Conservation (phyloP, 805 yeast genomes). For the Myxozyma neotropica region DNA sequence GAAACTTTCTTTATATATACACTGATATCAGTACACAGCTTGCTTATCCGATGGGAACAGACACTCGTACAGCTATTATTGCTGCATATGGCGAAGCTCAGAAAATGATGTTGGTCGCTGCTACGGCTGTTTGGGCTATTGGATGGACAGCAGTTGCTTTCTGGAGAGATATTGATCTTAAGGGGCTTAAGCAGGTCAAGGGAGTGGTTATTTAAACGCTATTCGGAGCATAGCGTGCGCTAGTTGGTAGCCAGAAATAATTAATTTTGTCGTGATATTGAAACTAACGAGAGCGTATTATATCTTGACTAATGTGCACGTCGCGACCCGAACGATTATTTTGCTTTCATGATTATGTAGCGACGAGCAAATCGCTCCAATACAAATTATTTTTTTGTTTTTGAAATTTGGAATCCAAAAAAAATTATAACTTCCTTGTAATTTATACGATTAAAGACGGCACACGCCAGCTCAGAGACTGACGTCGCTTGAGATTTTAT, state of each 20-base stretch:
- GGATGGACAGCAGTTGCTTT: background rate
- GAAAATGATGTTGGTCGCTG: slow-evolving; percentile 26
- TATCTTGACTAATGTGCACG: too few species aligned
- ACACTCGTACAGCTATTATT: slow-evolving; percentile 40
- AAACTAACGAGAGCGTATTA: too few species aligned
- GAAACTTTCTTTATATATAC: slow-evolving; percentile 40
- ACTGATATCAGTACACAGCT: background rate
- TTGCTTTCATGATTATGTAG: too few species aligned
- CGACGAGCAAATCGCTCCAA: too few species aligned
- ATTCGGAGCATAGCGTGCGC: background rate
- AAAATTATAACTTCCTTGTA: too few species aligned
- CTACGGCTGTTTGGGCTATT: background rate
- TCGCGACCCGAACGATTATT: too few species aligned
- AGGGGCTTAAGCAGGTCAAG: background rate
- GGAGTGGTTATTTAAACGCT: background rate
- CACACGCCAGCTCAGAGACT: too few species aligned
- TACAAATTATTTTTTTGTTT: too few species aligned
- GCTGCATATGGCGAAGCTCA: slow-evolving; percentile 33
- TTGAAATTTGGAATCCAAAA: too few species aligned
- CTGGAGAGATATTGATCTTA: background rate
- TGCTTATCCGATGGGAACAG: slow-evolving; percentile 53
- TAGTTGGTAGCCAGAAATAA: background rate
- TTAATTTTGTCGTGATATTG: too few species aligned
- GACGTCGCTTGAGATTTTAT: too few species aligned
- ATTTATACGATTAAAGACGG: too few species aligned